Conservation (phyloP, 495 filamentous ascomycete genomes). For the Apodospora peruviana region DNA sequence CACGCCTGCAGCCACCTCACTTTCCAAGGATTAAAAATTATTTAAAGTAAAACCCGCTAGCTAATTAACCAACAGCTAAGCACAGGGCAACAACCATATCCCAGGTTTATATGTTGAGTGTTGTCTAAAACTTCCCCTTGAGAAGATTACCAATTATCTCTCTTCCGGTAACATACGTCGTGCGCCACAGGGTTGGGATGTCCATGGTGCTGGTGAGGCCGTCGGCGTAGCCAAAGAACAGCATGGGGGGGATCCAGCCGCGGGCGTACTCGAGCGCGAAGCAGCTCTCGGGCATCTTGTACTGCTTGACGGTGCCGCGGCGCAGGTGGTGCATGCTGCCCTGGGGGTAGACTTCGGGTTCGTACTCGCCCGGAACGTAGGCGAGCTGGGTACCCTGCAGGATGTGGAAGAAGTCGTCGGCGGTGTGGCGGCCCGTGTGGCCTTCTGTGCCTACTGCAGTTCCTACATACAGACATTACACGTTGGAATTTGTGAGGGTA, state of each 20-base stretch:
- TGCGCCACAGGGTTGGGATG: slow-evolving; percentile 73
- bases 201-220: slow-evolving; percentile 70
- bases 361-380: slow-evolving; percentile 63
- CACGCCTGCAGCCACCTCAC: too few relatives aligned
- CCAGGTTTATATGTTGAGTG: too few relatives aligned
- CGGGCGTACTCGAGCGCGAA: slow-evolving; percentile 85
- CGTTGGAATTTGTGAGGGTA: not conserved
- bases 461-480: slow-evolving; percentile 33
- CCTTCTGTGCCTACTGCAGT: slow-evolving; percentile 85
- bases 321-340: slow-evolving; percentile 73
- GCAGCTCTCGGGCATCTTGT: slow-evolving; percentile 73
- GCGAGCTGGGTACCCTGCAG: slow-evolving; percentile 67
- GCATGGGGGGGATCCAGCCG: slow-evolving; percentile 87
- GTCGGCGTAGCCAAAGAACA: slow-evolving; percentile 82
- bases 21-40: too few relatives aligned
- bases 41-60: too few relatives aligned
- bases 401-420: slow-evolving; percentile 92
- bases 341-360: slow-evolving; percentile 67
- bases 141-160: slow-evolving; percentile 70
- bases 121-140: slow-evolving; percentile 69
- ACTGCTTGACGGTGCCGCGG: slow-evolving; percentile 77
- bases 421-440: slow-evolving; percentile 79
- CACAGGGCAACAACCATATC: too few relatives aligned
- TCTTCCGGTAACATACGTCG: slow-evolving; percentile 58
- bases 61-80: too few relatives aligned